phyloP scores from a whole-genome alignment of 169 alveolate species.

The Plasmodium reichenowi region DNA sequence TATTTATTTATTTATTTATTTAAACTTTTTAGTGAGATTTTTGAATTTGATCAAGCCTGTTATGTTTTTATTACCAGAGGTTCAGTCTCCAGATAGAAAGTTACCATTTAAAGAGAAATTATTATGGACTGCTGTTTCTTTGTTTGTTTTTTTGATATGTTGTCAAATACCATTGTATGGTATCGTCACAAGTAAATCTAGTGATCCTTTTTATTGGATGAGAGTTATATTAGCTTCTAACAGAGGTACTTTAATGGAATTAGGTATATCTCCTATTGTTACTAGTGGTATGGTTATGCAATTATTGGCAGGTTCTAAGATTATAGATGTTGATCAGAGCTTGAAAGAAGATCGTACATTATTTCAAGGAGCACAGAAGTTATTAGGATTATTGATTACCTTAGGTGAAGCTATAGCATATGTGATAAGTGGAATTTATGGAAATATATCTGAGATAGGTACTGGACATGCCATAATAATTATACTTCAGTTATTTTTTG shows the following conservation, averaged over 20 bases:
- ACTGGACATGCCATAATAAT: conserved; percentile 97
- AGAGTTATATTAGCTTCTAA: conserved; percentile 99
- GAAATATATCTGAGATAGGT: conserved; percentile 97
- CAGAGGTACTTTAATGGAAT: conserved; percentile 99
- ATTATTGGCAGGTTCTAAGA: conserved; percentile 99
- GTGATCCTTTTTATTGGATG: conserved; percentile 99
- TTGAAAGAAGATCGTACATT: conserved; percentile 98
- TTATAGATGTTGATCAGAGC: conserved; percentile 98
- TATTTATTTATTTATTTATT: background rate
- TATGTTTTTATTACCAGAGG: conserved; percentile 98
- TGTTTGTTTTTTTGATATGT: conserved; percentile 97
- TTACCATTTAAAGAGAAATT: conserved; percentile 96
- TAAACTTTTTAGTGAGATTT: conserved; percentile 89
- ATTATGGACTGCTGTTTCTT: conserved; percentile 98
- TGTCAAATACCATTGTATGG: conserved; percentile 99
- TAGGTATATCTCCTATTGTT: conserved; percentile 98
- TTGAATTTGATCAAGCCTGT: conserved; percentile 96
- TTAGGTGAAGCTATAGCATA: conserved; percentile 99
- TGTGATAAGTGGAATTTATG: conserved; percentile 98
- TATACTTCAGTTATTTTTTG: conserved; percentile 96
- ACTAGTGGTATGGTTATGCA: conserved; percentile 99
- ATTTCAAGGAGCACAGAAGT: conserved; percentile 96
- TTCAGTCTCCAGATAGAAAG: conserved; percentile 95
- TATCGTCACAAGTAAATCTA: conserved; percentile 94
- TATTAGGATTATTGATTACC: conserved; percentile 98